Base-by-base conservation (phyloP, 208 protist genomes). In the Lotmaria passim region DNA sequence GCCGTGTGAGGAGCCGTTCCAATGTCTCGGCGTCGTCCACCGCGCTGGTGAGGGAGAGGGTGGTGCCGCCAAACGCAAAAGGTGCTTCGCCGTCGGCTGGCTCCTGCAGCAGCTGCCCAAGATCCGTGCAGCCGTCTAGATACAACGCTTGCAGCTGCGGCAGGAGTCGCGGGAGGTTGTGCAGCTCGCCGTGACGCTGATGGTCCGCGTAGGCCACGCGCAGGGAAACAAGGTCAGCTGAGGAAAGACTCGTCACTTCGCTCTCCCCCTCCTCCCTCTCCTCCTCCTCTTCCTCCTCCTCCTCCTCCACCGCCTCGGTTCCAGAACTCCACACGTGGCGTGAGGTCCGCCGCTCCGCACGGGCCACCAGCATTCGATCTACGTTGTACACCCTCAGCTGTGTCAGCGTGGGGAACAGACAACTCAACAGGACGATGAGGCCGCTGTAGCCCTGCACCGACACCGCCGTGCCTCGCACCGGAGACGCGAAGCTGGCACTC, bases 161-260 rank as follows among this genome's bases (percentile, higher is more conserved):
- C 15, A 63, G 57, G 3, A 43, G 41, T 21, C 57, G 41, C 14
- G 21, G 57, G 17, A 63, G 41, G 3, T 23, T n/a, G 57, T 63
- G 26, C 11, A 63, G 51, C 41, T 63, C 57, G 41, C 57, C 28
- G 57, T 63, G 57, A 0, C 57, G 57, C 57, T 51, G 19, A 26
- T 38, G 24, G 19, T 31, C 41, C 1, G 39, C 57, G 41, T 63
- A 51, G 15, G 39, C 57, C 4, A 28, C 41, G 3, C 57, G 57
- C 26, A 46, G 11, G 3, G 57, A 10, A 3, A 38, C 55, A 14
- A 61, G 7, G 19, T 63, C 57, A n/a, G n/a, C 8, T 15, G 23
- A 4, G 6, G 48, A n/a, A 3, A 19, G 8, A 28, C 28, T 31
- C 2, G 7, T 51, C 2, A 5, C 11, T 28, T 55, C 28, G 12